These are phyloP conservation scores for Schizophyllum commune DNA, from an alignment of 1,284 basidiomycete genomes.

Conservation along the genomic window DNA sequence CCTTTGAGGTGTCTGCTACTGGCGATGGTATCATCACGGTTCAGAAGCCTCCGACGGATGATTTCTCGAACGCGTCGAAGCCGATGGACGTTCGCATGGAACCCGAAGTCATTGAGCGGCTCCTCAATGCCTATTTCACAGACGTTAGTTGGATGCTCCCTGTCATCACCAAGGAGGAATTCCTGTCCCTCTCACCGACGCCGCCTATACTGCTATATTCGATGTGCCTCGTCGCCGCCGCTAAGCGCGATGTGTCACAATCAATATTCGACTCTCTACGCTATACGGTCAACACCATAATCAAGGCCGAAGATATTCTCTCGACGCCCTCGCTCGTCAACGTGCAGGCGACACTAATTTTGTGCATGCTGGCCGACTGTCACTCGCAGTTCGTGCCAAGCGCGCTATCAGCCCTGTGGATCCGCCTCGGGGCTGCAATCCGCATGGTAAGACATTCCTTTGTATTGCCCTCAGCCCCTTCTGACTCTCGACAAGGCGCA, in stretches of 20 bases:
- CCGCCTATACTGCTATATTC: conserved; percentile 83
- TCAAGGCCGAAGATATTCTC: conserved; percentile 86
- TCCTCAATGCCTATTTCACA: conserved; percentile 88
- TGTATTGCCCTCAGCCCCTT: conserved; percentile 1
- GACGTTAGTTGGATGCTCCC: conserved; percentile 83
- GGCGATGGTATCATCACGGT: conserved; percentile 89
- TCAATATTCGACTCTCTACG: conserved; percentile 80
- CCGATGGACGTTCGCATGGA: conserved; percentile 64
- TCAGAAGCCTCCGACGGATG: conserved; percentile 45
- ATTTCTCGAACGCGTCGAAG: conserved; percentile 22
- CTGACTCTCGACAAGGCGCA: conserved; percentile 54
- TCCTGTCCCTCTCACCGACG: conserved; percentile 67
- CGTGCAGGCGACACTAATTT: conserved; percentile 82
- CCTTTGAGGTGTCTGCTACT: conserved; percentile 73
- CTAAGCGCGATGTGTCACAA: conserved; percentile 77
- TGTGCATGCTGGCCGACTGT: conserved; percentile 74
- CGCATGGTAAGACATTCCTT: conserved; percentile 59
- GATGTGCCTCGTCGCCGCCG: conserved; percentile 87
- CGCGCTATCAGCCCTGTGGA: conserved; percentile 71
- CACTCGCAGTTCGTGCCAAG: conserved; percentile 75
- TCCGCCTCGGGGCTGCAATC: conserved; percentile 70
- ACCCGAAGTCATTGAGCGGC: conserved; percentile 71
- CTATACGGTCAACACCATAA: conserved; percentile 76
- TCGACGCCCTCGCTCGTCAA: conserved; percentile 83
- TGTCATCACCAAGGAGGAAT: conserved; percentile 82